Percentiles rank a stretch among this genome's conserved stretches.
These are phyloP conservation scores for Knoxdaviesia proteae DNA, from an alignment of 2,329 filamentous ascomycete species.

Conservation along the genomic window DNA sequence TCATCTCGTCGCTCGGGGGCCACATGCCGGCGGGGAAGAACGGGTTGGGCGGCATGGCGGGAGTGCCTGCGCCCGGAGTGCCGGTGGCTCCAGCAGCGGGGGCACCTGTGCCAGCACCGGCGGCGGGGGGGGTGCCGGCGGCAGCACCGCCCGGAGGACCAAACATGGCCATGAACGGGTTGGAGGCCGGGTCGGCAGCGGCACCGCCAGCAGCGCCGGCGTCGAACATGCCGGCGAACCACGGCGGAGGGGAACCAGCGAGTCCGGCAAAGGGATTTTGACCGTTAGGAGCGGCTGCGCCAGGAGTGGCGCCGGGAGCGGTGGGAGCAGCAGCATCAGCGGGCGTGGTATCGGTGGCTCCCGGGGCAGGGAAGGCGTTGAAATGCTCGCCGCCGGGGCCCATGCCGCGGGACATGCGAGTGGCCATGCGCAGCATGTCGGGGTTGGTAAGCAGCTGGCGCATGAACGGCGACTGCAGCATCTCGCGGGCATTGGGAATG, in stretches of 20 bases:
- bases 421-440: slow-evolving; percentile 59
- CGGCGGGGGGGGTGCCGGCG: slow-evolving; percentile 1
- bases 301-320: background rate
- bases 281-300: background rate
- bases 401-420: slow-evolving; percentile 48
- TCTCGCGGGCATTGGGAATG: slow-evolving; percentile 57
- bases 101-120: background rate
- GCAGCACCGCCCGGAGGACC: slow-evolving; percentile 1
- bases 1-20: slow-evolving; percentile 1
- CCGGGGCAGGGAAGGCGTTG: slow-evolving; percentile 67
- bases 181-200: slow-evolving; percentile 10
- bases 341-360: slow-evolving; percentile 71
- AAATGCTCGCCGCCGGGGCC: slow-evolving; percentile 14
- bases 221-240: background rate
- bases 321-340: slow-evolving; percentile 7
- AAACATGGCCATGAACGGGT: slow-evolving; percentile 18
- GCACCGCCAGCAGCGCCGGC: slow-evolving; percentile 8
- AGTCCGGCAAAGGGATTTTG: background rate
- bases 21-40: background rate
- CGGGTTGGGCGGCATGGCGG: slow-evolving; percentile 2
- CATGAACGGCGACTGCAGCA: slow-evolving; percentile 76
- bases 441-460: slow-evolving; percentile 87
- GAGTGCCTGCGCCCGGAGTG: background rate
- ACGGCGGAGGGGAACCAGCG: background rate
- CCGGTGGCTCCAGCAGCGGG: background rate